These are phyloP conservation scores for Pichia inconspicua DNA, from an alignment of 1,139 yeast genomes.

Conservation along the genomic window DNA sequence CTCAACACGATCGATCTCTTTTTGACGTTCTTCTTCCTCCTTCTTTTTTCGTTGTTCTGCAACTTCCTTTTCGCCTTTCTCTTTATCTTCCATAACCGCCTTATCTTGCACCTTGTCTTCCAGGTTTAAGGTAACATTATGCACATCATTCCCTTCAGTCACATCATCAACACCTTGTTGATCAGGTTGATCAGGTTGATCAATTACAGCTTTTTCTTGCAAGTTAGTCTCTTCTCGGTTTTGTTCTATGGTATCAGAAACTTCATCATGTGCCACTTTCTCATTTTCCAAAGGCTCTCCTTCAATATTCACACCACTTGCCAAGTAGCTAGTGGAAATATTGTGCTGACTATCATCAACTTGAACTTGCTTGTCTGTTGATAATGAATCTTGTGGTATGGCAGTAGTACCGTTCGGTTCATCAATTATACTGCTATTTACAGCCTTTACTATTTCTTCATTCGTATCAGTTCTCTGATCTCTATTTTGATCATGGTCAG, in stretches of 20 bases:
- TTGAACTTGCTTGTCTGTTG: background rate
- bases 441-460: no score
- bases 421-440: no score
- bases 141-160: no score
- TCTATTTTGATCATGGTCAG: background rate
- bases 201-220: background rate
- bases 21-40: background rate
- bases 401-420: background rate
- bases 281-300: background rate
- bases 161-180: no score
- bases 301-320: background rate
- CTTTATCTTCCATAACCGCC: background rate
- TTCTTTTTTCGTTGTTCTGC: background rate
- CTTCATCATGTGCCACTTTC: no score
- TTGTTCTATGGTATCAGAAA: no score
- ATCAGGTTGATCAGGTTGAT: no score
- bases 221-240: no score
- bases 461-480: no score
- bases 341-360: background rate
- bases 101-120: no score
- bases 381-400: no score
- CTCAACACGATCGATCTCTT: slow-evolving; percentile 1
- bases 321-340: background rate
- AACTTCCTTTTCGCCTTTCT: background rate
- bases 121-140: no score